Evolutionary conservation across 345 rosid genomes (phyloP).

Genomic region (Salix udensis): DNA sequence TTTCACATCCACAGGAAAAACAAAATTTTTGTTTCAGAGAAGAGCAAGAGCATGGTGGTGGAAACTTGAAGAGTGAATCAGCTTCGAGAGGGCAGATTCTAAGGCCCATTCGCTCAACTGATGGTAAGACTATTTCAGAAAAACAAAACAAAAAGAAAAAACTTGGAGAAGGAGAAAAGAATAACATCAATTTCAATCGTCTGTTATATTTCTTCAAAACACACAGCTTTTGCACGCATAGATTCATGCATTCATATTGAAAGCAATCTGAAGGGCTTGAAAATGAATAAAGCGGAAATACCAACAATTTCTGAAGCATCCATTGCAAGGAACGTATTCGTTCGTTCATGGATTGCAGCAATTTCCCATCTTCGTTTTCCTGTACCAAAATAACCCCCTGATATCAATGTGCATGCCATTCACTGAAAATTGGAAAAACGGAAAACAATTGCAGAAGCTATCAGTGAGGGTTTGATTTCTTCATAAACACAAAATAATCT

Average conservation of each 20-base stretch:
- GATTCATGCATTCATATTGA: constrained; percentile 14
- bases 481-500: background rate
- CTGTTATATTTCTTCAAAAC: constrained; percentile 22
- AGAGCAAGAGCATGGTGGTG: too few species aligned
- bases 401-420: background rate
- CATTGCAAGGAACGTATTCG: constrained; percentile 10
- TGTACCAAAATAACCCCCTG: constrained; percentile 16
- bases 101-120: background rate
- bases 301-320: constrained; percentile 22
- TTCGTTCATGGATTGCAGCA: constrained; percentile 14
- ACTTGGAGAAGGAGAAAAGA: background rate
- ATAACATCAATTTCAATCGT: constrained; percentile 24
- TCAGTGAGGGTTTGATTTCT: background rate
- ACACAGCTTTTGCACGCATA: constrained; percentile 34
- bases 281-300: constrained; percentile 24
- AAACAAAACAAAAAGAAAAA: background rate
- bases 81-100: background rate
- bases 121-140: constrained; percentile 11
- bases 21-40: background rate
- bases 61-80: background rate
- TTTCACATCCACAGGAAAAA: background rate
- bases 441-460: background rate
- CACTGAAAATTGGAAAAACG: background rate
- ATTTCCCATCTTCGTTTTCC: constrained; percentile 25
- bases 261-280: constrained; percentile 22